phyloP scores from a whole-genome alignment of 345 rosid species.

The Populus nigra region DNA sequence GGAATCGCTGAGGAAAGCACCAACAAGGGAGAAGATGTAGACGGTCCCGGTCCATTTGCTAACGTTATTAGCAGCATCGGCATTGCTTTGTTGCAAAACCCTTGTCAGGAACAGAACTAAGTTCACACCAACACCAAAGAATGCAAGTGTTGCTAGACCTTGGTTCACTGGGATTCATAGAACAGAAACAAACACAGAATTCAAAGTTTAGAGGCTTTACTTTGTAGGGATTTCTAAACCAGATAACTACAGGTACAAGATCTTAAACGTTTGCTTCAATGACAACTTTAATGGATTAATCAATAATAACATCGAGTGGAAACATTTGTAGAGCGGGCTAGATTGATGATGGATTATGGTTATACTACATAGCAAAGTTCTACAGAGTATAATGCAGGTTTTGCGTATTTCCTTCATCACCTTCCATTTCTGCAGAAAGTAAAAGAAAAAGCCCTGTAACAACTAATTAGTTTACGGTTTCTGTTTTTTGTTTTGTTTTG shows the following conservation, averaged over 20 bases:
- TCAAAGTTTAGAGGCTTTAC: not conserved
- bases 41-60: slow-evolving; percentile 99
- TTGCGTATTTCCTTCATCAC: not conserved
- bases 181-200: not conserved
- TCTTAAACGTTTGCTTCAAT: not conserved
- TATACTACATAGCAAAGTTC: too few relatives aligned
- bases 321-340: not conserved
- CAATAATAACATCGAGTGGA: not conserved
- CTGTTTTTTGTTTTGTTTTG: too few relatives aligned
- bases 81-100: slow-evolving; percentile 85
- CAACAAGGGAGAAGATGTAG: slow-evolving; percentile 93
- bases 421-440: not conserved
- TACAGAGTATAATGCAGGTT: not conserved
- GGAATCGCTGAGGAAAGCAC: slow-evolving; percentile 95
- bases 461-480: too few relatives aligned
- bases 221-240: not conserved
- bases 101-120: slow-evolving; percentile 93
- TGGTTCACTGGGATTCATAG: slow-evolving; percentile 66
- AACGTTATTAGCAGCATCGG: slow-evolving; percentile 93
- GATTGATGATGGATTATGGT: not conserved
- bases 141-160: slow-evolving; percentile 93
- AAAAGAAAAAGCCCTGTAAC: not conserved
- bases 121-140: slow-evolving; percentile 98
- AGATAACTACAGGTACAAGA: too few relatives aligned
- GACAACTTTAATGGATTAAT: not conserved